These are phyloP conservation scores for Dothideomycetidae sp. DNA, from an alignment of 2,329 filamentous ascomycete genomes.

Conservation along the genomic window DNA sequence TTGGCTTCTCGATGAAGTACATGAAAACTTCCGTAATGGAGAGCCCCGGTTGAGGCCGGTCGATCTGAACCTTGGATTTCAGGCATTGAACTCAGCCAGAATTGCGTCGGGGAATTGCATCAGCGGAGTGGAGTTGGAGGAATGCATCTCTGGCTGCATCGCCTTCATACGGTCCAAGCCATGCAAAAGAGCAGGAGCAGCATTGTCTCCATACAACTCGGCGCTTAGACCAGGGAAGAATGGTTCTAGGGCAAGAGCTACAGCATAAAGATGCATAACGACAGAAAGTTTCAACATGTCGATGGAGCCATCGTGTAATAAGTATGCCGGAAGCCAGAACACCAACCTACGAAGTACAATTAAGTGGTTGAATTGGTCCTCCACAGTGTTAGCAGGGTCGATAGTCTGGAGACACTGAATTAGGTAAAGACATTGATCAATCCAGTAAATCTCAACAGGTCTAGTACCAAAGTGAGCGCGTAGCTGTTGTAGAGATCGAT, in stretches of 20 bases:
- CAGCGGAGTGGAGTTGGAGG: slow-evolving; percentile 30
- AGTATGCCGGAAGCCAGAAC: slow-evolving; percentile 83
- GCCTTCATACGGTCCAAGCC: slow-evolving; percentile 64
- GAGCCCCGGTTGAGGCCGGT: slow-evolving; percentile 18
- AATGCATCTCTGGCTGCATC: slow-evolving; percentile 37
- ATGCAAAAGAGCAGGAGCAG: slow-evolving; percentile 69
- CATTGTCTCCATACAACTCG: slow-evolving; percentile 56
- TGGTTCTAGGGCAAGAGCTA: slow-evolving; percentile 74
- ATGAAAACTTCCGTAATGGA: slow-evolving; percentile 26
- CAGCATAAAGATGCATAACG: slow-evolving; percentile 81
- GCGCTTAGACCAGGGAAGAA: slow-evolving; percentile 84
- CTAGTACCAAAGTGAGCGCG: slow-evolving; percentile 30
- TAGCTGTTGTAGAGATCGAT: slow-evolving; percentile 29
- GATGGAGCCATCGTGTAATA: slow-evolving; percentile 60
- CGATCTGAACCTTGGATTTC: slow-evolving; percentile 25
- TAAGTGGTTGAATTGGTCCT: slow-evolving; percentile 79
- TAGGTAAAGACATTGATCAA: slow-evolving; percentile 34
- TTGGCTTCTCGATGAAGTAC: slow-evolving; percentile 22
- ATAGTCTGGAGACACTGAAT: slow-evolving; percentile 31
- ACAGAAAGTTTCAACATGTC: slow-evolving; percentile 50
- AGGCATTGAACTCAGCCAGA: slow-evolving; percentile 28
- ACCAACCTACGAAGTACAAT: slow-evolving; percentile 83
- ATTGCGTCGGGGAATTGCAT: slow-evolving; percentile 34
- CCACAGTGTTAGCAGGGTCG: slow-evolving; percentile 37
- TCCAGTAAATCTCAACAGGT: slow-evolving; percentile 35